phyloP scores from a whole-genome alignment of 148 eudicot genomes.

The Gaultheria prostrata region DNA sequence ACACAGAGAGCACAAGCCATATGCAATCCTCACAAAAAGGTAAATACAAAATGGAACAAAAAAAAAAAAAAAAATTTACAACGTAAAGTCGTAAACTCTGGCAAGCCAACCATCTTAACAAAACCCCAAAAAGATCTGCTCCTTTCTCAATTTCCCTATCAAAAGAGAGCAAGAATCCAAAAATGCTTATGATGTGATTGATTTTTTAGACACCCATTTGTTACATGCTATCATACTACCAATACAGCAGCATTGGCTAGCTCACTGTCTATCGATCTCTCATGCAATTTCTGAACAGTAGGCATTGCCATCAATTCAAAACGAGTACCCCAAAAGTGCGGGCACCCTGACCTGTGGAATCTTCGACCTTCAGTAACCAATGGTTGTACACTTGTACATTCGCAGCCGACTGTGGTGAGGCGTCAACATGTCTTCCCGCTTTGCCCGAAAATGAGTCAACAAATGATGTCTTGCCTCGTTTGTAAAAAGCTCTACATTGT shows the following conservation, averaged over 20 bases:
- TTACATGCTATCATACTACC: not conserved
- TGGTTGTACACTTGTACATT: not conserved
- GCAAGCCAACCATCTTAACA: not conserved
- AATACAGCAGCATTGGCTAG: not conserved
- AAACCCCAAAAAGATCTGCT: not conserved
- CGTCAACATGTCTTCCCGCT: not conserved
- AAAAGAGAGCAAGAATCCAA: not conserved
- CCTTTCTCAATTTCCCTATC: too few species aligned
- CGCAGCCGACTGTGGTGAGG: not conserved
- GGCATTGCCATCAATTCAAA: not conserved
- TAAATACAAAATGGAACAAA: not conserved
- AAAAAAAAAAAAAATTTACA: not conserved
- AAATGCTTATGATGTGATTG: not conserved
- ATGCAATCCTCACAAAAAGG: not conserved
- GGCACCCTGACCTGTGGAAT: not conserved
- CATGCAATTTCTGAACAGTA: not conserved
- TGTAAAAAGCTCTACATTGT: not conserved
- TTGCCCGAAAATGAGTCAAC: not conserved
- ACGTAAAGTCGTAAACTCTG: not conserved
- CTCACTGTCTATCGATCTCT: not conserved
- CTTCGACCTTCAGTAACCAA: not conserved
- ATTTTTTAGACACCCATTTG: not conserved
- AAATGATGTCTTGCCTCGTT: not conserved
- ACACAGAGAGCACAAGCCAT: not conserved
- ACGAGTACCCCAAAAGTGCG: not conserved